These are phyloP conservation scores for Solanum bulbocastanum DNA, from an alignment of 257 asterid genomes.

Conservation along the genomic window DNA sequence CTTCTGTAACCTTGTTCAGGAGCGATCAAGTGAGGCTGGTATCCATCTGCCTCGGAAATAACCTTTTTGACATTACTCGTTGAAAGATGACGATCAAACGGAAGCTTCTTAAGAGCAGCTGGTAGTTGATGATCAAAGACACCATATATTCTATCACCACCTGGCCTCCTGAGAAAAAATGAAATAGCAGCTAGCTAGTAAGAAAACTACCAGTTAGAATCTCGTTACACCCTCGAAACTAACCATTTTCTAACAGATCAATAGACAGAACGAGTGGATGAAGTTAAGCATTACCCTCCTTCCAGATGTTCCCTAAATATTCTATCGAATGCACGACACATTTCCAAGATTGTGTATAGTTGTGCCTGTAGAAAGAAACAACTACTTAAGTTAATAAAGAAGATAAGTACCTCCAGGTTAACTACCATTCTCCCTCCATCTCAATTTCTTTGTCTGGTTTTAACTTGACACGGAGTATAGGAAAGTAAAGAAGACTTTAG, in stretches of 20 bases:
- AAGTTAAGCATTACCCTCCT: constrained; percentile 66
- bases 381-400: constrained; percentile 1
- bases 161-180: constrained; percentile 67
- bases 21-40: constrained; percentile 96
- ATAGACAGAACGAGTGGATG: background rate
- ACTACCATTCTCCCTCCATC: background rate
- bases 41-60: constrained; percentile 94
- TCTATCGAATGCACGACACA: constrained; percentile 96
- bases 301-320: constrained; percentile 81
- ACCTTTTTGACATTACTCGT: constrained; percentile 73
- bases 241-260: background rate
- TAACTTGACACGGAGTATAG: background rate
- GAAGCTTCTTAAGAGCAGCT: constrained; percentile 90
- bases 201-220: background rate
- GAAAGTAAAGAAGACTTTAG: background rate
- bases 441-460: background rate
- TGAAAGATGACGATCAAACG: constrained; percentile 93
- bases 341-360: constrained; percentile 81
- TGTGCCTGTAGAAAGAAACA: constrained; percentile 59
- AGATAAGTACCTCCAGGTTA: background rate
- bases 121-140: constrained; percentile 97
- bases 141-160: constrained; percentile 82
- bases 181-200: background rate
- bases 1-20: constrained; percentile 99
- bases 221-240: background rate